Base-by-base conservation (phyloP, 306 rosid genomes). In the Cicer arietinum region DNA sequence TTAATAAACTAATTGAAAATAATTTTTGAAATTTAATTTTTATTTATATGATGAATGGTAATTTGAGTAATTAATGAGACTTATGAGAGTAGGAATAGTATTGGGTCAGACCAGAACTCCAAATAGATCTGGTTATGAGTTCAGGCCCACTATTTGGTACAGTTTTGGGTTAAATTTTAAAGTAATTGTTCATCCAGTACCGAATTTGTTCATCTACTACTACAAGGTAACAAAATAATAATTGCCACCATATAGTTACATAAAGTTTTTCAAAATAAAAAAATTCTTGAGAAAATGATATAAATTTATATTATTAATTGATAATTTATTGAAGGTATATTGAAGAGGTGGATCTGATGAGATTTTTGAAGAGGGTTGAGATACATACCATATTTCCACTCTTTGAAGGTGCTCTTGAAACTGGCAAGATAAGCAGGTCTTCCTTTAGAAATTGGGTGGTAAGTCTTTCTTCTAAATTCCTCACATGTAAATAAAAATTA, bases 401-500 rank as follows among this genome's bases (percentile, higher is more conserved):
- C 61, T 71, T 86, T 58, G 89, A 86, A 75, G 89, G 89, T 0
- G 84, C 89, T 50, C 84, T 86, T 56, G 89, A 86, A 81, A 86
- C 89, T 6, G 89, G 87, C 5, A 84, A 78, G 69, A 86, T 83
- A 57, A 71, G 76, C 67, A 81, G 68, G 41, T 83, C 89, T 47
- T 86, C 89, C 6, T 83, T 86, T 39, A 80, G 85, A 75, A 83
- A 86, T 61, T 86, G 89, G 89, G 84, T 83, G 87, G 85, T 86
- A 81, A 77, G 87, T 82, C 48, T 67, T 64, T 5, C 64, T 6
- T 6, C 0, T 16, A 52, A 69, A 64, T 1, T 78, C 13, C 9
- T 59, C n/a, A 30, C 22, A 50, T 16, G 11, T 51, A 8, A n/a
- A 14, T 14, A 14, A 30, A 30, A 30, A 30, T 6, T 30, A 30